Percentiles rank a stretch among this genome's conserved stretches.
phyloP scores from a whole-genome alignment of 805 yeast species.

The Diddensiella transvaalensis region DNA sequence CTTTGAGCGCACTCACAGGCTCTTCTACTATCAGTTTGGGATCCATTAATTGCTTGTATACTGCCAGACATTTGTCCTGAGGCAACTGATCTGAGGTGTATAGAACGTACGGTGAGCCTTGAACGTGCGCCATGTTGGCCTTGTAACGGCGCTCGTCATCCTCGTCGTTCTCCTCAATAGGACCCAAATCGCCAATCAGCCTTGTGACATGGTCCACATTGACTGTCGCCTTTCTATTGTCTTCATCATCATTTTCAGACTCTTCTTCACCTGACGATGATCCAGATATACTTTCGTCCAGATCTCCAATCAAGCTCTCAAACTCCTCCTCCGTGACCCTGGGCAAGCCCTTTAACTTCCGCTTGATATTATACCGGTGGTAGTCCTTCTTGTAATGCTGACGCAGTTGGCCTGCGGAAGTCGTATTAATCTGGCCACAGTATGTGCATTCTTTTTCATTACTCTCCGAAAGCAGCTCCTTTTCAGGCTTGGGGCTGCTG shows the following conservation, averaged over 20 bases:
- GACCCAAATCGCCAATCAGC: background rate
- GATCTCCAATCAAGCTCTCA: slow-evolving; percentile 48
- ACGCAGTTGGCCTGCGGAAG: slow-evolving; percentile 18
- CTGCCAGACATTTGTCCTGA: slow-evolving; percentile 51
- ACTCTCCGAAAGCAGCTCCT: background rate
- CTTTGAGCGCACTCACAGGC: slow-evolving; percentile 50
- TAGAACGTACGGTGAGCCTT: slow-evolving; percentile 61
- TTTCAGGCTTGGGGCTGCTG: background rate
- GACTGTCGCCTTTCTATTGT: slow-evolving; percentile 12
- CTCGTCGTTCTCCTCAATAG: slow-evolving; percentile 8
- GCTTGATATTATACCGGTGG: slow-evolving; percentile 57
- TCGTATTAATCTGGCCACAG: slow-evolving; percentile 16
- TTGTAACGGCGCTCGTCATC: slow-evolving; percentile 8
- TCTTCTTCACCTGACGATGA: slow-evolving; percentile 40
- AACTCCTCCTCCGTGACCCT: slow-evolving; percentile 56
- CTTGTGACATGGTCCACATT: slow-evolving; percentile 1
- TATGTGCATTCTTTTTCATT: slow-evolving; percentile 12
- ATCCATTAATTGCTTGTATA: slow-evolving; percentile 61
- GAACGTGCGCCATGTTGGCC: slow-evolving; percentile 24
- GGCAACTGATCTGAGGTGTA: slow-evolving; percentile 50
- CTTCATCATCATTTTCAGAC: slow-evolving; percentile 35
- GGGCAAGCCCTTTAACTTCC: slow-evolving; percentile 44
- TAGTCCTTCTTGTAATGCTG: slow-evolving; percentile 56
- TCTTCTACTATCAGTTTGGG: slow-evolving; percentile 36
- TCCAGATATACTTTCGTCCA: slow-evolving; percentile 48